Evolutionary conservation across 2,329 filamentous ascomycete species (phyloP).

Genomic region (Akanthomyces lecanii): DNA sequence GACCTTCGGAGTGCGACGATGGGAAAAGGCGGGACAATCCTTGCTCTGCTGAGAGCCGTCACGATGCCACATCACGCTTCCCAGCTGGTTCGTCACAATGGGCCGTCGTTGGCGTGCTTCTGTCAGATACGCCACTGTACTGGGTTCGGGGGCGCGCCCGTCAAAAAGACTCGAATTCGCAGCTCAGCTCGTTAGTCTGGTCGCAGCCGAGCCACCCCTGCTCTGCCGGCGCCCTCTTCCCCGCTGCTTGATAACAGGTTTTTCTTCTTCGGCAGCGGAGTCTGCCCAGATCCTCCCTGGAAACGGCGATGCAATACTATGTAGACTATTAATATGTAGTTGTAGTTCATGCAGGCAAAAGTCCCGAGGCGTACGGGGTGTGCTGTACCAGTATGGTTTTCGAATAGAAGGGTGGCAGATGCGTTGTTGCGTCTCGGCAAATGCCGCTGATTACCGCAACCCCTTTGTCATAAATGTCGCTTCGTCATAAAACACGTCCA

Average conservation of each 20-base stretch:
- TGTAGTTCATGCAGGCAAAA: constrained; percentile 4
- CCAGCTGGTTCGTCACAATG: constrained; percentile 9
- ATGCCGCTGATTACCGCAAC: no score
- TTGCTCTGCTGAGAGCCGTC: background rate
- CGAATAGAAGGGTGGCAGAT: background rate
- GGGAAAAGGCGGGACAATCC: background rate
- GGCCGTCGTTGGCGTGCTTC: background rate
- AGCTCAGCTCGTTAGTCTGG: background rate
- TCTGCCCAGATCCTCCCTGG: background rate
- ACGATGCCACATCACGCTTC: background rate
- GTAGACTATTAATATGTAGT: background rate
- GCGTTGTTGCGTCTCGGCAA: no score
- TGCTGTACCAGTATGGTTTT: background rate
- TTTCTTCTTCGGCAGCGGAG: background rate
- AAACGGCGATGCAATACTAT: background rate
- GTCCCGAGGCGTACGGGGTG: background rate
- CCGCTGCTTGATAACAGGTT: background rate
- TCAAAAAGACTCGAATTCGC: background rate
- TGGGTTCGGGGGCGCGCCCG: background rate
- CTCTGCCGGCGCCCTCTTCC: background rate
- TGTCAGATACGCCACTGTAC: constrained; percentile 6
- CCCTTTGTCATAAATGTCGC: background rate
- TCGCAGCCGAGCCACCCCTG: background rate
- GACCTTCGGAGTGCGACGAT: background rate
- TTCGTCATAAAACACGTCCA: background rate